These are phyloP conservation scores for Dactylonectria macrodidyma DNA, from an alignment of 2,329 filamentous ascomycete species.

Conservation along the genomic window DNA sequence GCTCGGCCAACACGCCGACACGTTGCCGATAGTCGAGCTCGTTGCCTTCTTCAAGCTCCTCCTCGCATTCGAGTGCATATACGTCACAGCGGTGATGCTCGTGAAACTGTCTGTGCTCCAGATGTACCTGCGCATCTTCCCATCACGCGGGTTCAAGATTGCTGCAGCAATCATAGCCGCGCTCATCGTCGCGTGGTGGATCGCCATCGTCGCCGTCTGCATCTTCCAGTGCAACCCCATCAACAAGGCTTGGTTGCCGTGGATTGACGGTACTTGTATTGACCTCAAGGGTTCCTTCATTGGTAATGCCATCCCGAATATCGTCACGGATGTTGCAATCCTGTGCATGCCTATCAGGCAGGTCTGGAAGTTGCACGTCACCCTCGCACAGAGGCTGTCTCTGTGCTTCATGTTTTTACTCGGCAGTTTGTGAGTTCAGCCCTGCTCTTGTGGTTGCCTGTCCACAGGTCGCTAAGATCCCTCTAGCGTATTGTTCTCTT, in stretches of 20 bases:
- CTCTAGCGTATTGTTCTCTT: conserved; percentile 34
- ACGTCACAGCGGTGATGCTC: conserved; percentile 34
- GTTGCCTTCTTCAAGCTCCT: conserved; percentile 33
- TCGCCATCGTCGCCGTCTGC: conserved; percentile 34
- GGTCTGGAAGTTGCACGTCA: conserved; percentile 36
- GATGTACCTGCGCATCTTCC: conserved; percentile 37
- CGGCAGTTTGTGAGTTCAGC: conserved; percentile 31
- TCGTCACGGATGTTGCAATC: conserved; percentile 32
- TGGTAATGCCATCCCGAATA: conserved; percentile 37
- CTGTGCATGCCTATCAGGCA: conserved; percentile 26
- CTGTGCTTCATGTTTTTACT: conserved; percentile 35
- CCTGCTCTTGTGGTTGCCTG: neutral
- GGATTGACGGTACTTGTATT: conserved; percentile 30
- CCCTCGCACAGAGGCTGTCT: conserved; percentile 32
- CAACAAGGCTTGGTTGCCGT: conserved; percentile 31
- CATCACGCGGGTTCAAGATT: conserved; percentile 28
- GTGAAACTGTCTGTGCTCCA: conserved; percentile 32
- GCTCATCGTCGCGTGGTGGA: conserved; percentile 32
- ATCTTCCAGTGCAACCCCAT: conserved; percentile 36
- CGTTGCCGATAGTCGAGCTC: conserved; percentile 12
- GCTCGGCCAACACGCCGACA: conserved; percentile 23
- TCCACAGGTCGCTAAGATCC: neutral
- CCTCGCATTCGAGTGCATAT: conserved; percentile 35
- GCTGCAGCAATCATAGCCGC: conserved; percentile 22
- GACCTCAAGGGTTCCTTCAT: conserved; percentile 36